Evolutionary conservation across 768 basidiomycete genomes (phyloP).

Genomic region (Fomitopsis pulvina): DNA sequence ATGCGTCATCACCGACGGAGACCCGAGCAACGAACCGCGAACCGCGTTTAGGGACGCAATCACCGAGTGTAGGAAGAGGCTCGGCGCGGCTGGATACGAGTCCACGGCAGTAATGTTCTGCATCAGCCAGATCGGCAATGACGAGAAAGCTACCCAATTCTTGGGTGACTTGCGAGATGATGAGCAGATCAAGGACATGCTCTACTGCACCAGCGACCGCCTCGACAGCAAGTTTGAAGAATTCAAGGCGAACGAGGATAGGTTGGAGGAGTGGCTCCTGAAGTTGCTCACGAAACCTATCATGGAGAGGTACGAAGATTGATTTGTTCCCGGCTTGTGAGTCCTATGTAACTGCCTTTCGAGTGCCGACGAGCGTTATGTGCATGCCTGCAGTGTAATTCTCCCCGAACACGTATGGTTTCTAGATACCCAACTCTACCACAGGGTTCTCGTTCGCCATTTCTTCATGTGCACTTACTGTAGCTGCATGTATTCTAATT

Average conservation of each 20-base stretch:
- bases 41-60: constrained; percentile 4
- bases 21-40: neutral
- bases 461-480: no score
- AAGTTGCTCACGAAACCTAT: constrained; percentile 4
- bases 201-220: constrained; percentile 7
- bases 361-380: no score
- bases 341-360: neutral
- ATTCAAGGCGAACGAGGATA: constrained; percentile 1
- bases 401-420: no score
- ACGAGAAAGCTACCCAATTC: constrained; percentile 1
- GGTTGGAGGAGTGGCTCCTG: constrained; percentile 8
- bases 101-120: constrained; percentile 6
- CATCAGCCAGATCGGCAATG: constrained; percentile 11
- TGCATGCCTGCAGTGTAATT: no score
- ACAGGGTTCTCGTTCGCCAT: no score
- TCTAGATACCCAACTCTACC: no score
- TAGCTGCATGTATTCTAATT: no score
- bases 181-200: neutral
- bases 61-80: constrained; percentile 1
- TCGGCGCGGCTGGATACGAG: constrained; percentile 4
- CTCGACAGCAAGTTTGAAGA: constrained; percentile 5
- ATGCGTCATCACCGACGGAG: constrained; percentile 6
- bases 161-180: constrained; percentile 1
- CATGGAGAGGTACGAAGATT: neutral
- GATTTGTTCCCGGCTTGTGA: neutral